Percentiles rank a stretch among this genome's conserved stretches.
phyloP scores from a whole-genome alignment of 2,329 filamentous ascomycete species.

The Neonectria magnoliae region DNA sequence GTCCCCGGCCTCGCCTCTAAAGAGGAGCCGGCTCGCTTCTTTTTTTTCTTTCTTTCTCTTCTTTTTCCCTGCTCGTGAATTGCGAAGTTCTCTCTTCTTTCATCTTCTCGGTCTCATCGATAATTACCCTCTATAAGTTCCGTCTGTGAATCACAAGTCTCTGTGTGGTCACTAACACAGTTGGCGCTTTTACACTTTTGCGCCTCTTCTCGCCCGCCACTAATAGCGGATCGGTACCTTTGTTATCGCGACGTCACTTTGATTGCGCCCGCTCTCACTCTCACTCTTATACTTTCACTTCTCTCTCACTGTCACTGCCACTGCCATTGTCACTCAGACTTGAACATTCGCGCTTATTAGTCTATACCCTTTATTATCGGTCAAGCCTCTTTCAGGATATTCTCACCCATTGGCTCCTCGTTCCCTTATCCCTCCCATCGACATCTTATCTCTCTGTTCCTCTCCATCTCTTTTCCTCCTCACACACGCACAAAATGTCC shows the following conservation, averaged over 20 bases:
- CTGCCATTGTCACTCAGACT: background rate
- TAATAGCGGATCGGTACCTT: background rate
- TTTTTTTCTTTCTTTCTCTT: conserved; percentile 6
- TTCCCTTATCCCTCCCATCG: conserved; percentile 2
- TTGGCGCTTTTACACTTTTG: background rate
- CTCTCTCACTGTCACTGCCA: conserved; percentile 4
- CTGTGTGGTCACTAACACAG: background rate
- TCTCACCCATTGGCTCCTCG: background rate
- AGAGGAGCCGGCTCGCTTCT: conserved; percentile 23
- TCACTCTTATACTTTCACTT: conserved; percentile 1
- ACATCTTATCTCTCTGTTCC: conserved; percentile 15
- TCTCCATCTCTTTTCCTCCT: background rate
- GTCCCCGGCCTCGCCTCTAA: conserved; percentile 23
- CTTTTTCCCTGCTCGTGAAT: background rate
- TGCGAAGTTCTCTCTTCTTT: conserved; percentile 13
- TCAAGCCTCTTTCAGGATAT: background rate
- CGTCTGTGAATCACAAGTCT: background rate
- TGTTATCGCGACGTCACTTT: conserved; percentile 23
- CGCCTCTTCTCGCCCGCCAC: background rate
- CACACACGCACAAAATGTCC: conserved; percentile 1
- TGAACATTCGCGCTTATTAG: background rate
- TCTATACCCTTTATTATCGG: background rate
- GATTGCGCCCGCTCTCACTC: conserved; percentile 17
- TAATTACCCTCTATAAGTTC: background rate
- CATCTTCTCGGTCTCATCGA: background rate